Conservation (phyloP, 257 asterid species). For the Nyctanthes arbortristis region DNA sequence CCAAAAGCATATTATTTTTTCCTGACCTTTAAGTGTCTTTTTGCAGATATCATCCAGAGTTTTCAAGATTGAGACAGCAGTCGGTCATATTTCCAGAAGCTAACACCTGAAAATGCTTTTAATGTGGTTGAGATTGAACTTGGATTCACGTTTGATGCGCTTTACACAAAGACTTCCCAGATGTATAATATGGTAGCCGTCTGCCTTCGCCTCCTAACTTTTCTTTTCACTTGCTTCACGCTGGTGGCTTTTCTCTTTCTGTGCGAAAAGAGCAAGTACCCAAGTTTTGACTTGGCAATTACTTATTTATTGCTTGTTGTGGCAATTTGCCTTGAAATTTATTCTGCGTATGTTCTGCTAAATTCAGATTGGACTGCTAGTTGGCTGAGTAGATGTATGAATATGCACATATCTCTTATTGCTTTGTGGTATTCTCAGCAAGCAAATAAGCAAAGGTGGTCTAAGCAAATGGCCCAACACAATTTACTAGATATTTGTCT, state of each 20-base stretch:
- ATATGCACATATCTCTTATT: background rate
- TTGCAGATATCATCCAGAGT: slow-evolving; percentile 55
- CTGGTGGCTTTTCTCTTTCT: slow-evolving; percentile 27
- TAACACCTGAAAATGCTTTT: slow-evolving; percentile 23
- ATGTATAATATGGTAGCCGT: slow-evolving; percentile 30
- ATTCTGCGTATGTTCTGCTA: slow-evolving; percentile 19
- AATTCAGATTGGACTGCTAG: slow-evolving; percentile 41
- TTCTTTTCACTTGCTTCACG: slow-evolving; percentile 20
- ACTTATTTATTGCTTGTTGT: slow-evolving; percentile 38
- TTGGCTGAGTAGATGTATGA: slow-evolving; percentile 26
- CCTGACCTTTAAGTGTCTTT: slow-evolving; percentile 47
- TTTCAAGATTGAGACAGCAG: slow-evolving; percentile 54
- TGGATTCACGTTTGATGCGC: slow-evolving; percentile 47
- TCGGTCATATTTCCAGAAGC: slow-evolving; percentile 31
- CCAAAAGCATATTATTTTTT: slow-evolving; percentile 33
- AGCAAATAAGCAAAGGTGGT: slow-evolving; percentile 39
- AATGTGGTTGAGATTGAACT: slow-evolving; percentile 52
- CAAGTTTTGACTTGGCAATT: slow-evolving; percentile 27
- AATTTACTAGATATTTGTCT: slow-evolving; percentile 36
- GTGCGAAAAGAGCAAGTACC: slow-evolving; percentile 27
- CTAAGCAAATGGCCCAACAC: slow-evolving; percentile 47
- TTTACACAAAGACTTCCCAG: slow-evolving; percentile 46
- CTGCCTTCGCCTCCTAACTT: slow-evolving; percentile 26
- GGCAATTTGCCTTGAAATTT: slow-evolving; percentile 40
- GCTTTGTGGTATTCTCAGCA: background rate